A percentile compares a stretch with the other conserved stretches of the same genome.
Conservation (phyloP, 2,329 filamentous ascomycete species). For the Aspergillus bombycis region DNA sequence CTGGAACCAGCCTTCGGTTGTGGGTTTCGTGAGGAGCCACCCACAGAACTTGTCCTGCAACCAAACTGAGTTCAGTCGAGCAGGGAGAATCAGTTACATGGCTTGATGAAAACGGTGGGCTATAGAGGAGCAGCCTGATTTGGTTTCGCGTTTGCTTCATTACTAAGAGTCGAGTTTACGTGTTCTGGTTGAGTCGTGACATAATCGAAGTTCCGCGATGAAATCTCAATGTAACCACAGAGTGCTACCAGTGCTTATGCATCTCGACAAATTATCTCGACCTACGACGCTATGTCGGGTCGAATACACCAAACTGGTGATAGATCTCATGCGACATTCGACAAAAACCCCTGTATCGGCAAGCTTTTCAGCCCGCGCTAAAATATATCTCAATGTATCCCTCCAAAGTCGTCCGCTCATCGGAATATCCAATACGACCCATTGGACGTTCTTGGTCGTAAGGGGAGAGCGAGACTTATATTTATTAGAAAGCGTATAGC, state of each 20-base stretch:
- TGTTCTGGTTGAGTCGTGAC: neutral
- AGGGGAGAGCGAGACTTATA: neutral
- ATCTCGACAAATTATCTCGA: neutral
- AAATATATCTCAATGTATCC: neutral
- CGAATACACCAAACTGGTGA: neutral
- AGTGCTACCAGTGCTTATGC: neutral
- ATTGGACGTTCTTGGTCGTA: neutral
- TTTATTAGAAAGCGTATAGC: neutral
- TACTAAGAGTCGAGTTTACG: neutral
- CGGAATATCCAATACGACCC: neutral
- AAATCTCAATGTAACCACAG: neutral
- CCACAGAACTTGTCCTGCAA: neutral
- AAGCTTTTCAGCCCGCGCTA: neutral
- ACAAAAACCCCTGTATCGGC: neutral
- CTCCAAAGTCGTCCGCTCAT: neutral
- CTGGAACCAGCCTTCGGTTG: no score
- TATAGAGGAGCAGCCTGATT: no score
- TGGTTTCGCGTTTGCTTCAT: no score
- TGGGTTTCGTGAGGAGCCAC: neutral
- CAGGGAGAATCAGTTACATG: neutral
- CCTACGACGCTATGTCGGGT: neutral
- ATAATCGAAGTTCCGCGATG: neutral
- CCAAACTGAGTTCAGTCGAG: neutral
- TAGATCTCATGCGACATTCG: no score
- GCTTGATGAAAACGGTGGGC: no score